Evolutionary conservation across 129 eudicot species (phyloP).

Genomic region (Escallonia herrerae): DNA sequence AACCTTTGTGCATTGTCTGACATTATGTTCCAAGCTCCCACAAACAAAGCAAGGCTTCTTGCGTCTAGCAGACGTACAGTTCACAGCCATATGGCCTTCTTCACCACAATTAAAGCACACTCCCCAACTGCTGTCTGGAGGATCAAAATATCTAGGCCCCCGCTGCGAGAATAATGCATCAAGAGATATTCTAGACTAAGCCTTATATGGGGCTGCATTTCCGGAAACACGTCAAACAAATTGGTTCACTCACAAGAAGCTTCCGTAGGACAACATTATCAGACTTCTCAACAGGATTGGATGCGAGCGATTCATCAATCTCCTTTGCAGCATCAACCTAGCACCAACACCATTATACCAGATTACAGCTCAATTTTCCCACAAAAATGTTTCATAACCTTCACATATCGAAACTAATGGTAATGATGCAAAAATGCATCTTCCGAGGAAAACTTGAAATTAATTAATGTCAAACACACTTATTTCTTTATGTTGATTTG

Average conservation of each 20-base stretch:
- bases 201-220: slow-evolving; percentile 16
- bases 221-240: slow-evolving; percentile 26
- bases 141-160: slow-evolving; percentile 99
- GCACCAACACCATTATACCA: slow-evolving; percentile 3
- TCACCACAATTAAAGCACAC: slow-evolving; percentile 97
- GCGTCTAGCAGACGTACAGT: slow-evolving; percentile 72
- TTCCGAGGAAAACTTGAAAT: no score
- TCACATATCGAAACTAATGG: no score
- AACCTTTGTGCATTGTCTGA: slow-evolving; percentile 74
- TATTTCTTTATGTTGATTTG: no score
- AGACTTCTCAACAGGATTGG: slow-evolving; percentile 41
- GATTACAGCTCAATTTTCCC: no score
- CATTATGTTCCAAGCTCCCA: slow-evolving; percentile 94
- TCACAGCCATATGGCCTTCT: slow-evolving; percentile 67
- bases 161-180: slow-evolving; percentile 48
- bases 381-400: no score
- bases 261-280: slow-evolving; percentile 69
- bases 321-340: slow-evolving; percentile 41
- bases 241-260: slow-evolving; percentile 90
- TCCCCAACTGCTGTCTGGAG: slow-evolving; percentile 93
- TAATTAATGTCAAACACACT: no score
- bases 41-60: slow-evolving; percentile 92
- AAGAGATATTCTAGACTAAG: slow-evolving; percentile 20
- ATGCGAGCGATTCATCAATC: slow-evolving; percentile 23
- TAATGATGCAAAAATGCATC: no score